Conservation (phyloP, 306 rosid species). For the Glycine tomentella region DNA sequence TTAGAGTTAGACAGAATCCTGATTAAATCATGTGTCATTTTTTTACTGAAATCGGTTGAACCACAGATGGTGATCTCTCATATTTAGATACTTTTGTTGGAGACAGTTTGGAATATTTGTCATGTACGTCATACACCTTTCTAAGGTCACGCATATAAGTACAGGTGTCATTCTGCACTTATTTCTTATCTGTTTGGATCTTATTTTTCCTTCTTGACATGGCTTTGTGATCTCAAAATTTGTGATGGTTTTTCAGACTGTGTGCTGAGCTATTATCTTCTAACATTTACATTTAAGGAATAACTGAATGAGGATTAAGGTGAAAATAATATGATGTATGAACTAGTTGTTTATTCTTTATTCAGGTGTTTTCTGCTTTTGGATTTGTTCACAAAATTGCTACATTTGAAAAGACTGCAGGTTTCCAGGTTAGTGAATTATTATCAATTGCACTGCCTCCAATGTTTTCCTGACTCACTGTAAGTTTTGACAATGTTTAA, state of each 20-base stretch:
- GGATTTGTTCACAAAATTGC: conserved; percentile 95
- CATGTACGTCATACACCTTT: conserved; percentile 52
- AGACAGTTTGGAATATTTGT: conserved; percentile 90
- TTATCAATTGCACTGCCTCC: conserved; percentile 32
- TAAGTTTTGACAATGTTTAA: conserved; percentile 27
- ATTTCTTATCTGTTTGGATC: conserved; percentile 62
- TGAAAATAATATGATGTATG: conserved; percentile 27
- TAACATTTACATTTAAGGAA: background rate
- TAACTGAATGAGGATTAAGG: background rate
- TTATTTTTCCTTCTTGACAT: conserved; percentile 51
- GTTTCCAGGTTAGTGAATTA: conserved; percentile 78
- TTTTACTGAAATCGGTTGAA: conserved; percentile 65
- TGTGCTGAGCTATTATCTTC: conserved; percentile 24
- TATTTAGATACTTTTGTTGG: conserved; percentile 80
- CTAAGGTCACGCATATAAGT: conserved; percentile 71
- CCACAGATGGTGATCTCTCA: conserved; percentile 77
- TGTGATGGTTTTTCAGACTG: conserved; percentile 47
- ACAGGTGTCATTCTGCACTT: conserved; percentile 96
- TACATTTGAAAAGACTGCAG: conserved; percentile 93
- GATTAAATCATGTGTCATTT: conserved; percentile 48
- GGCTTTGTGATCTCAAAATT: conserved; percentile 44
- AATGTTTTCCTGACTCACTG: conserved; percentile 3
- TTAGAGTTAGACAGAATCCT: conserved; percentile 53
- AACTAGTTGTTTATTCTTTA: conserved; percentile 40
- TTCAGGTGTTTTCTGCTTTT: conserved; percentile 89